A percentile compares a stretch with the other conserved stretches of the same genome.
These are phyloP conservation scores for Cladosporium sphaerospermum DNA, from an alignment of 2,329 filamentous ascomycete genomes.

Conservation along the genomic window DNA sequence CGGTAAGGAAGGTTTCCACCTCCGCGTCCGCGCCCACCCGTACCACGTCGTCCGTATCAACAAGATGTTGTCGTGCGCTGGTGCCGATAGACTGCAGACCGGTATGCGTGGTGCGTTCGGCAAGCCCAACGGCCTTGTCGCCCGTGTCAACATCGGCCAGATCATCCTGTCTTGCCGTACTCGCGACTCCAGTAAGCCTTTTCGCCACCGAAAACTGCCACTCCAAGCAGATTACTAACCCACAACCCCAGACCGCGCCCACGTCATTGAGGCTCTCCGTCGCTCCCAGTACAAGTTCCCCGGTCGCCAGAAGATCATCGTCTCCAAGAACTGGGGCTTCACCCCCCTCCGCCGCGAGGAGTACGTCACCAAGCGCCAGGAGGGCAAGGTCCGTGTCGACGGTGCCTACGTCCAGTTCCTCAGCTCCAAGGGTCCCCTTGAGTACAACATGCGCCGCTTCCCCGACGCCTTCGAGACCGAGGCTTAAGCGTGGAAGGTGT, in stretches of 20 bases:
- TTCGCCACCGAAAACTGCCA: not conserved
- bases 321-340: slow-evolving; percentile 99
- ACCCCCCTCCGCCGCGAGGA: slow-evolving; percentile 96
- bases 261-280: slow-evolving; percentile 96
- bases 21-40: slow-evolving; percentile 80
- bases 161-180: slow-evolving; percentile 96
- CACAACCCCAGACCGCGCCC: slow-evolving; percentile 64
- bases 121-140: slow-evolving; percentile 97
- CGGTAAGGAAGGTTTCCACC: slow-evolving; percentile 67
- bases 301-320: slow-evolving; percentile 99
- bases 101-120: slow-evolving; percentile 99
- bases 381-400: slow-evolving; percentile 89
- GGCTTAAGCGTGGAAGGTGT: slow-evolving; percentile 21
- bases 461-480: slow-evolving; percentile 70
- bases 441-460: slow-evolving; percentile 88
- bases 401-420: slow-evolving; percentile 99
- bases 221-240: slow-evolving; percentile 16
- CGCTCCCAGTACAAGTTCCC: slow-evolving; percentile 99
- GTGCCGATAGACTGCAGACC: slow-evolving; percentile 99
- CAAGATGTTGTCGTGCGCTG: slow-evolving; percentile 99
- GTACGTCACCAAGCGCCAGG: slow-evolving; percentile 91
- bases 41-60: slow-evolving; percentile 99
- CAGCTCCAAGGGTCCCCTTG: slow-evolving; percentile 80
- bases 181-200: slow-evolving; percentile 76
- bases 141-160: slow-evolving; percentile 99